Evolutionary conservation across 768 basidiomycete genomes (phyloP), one percentile per base, ranked within the genome.

Genomic region (Auriscalpium orientale): DNA sequence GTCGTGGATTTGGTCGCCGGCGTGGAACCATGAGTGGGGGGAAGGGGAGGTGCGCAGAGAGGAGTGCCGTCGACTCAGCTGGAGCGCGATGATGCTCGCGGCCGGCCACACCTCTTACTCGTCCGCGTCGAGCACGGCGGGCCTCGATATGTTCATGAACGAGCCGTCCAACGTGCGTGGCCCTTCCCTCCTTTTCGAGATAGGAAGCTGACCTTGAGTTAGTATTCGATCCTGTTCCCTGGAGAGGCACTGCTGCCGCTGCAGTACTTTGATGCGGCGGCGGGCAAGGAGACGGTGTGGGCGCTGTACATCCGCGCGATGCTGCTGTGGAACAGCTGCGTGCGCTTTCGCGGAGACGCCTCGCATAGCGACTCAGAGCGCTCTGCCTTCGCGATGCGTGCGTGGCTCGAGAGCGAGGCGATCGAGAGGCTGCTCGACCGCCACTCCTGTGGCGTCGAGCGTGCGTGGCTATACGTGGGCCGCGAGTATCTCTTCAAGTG

Each of bases 401-500:
- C 87, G 7, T 89, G 87, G 87, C 66, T 82, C 15, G 85, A 89
- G 68, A 80, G 82, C 33, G 84, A 86, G 64, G 74, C 69, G 8
- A 79, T 90, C 33, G 88, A 90, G 65, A 69, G 72, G 35, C 79
- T 81, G 28, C 67, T 89, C 55, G 76, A 85, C 62, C 69, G 68
- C 20, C 88, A 90, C 63, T 81, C 79, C 0, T 91, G 89, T 65
- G 72, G 71, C 13, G 74, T 87, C 45, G 88, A 89, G 68, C 73
- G 81, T 58, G 76, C 84, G 9, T 87, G 79, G 62, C 72, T 90
- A 22, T 89, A 79, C 64, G 80, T 83, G 51, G 87, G 83, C 43
- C 75, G 86, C 47, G 89, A 89, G 61, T 85, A 80, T 62, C 72
- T 90, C 28, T 89, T 88, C 75, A 88, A 88, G 88, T 88, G 66